Evolutionary conservation across 2,329 filamentous ascomycete genomes (phyloP).

Genomic region (Phoma sp.): DNA sequence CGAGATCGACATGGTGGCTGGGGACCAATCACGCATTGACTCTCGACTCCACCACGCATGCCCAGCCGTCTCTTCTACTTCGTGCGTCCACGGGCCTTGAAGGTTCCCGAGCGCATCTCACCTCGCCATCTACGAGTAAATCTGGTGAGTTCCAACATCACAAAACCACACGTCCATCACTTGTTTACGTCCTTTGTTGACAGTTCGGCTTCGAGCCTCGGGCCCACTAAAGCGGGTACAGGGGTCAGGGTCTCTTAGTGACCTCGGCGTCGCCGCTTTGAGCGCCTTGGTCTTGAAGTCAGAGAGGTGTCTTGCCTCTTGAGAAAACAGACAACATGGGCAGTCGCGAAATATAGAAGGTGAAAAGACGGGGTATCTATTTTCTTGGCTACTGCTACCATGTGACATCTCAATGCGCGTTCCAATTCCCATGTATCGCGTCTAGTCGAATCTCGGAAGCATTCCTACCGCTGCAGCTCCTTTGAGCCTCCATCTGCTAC

Average conservation of each 20-base stretch:
- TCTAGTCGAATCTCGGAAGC: slow-evolving; percentile 1
- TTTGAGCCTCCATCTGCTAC: neutral
- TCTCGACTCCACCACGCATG: slow-evolving; percentile 1
- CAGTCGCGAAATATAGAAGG: neutral
- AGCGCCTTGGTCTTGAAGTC: neutral
- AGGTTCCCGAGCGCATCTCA: neutral
- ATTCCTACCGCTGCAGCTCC: slow-evolving; percentile 6
- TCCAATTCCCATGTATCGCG: neutral
- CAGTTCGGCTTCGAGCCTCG: neutral
- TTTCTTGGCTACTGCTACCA: slow-evolving; percentile 3
- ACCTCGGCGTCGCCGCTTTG: slow-evolving; percentile 5
- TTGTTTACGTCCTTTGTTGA: slow-evolving; percentile 12
- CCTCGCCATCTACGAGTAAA: neutral
- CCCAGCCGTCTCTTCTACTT: neutral
- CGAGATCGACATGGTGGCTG: slow-evolving; percentile 9
- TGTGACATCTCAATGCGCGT: neutral
- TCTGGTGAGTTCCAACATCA: neutral
- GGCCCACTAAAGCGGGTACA: slow-evolving; percentile 12
- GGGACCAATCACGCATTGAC: slow-evolving; percentile 8
- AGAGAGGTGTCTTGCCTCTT: neutral
- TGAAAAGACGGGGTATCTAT: slow-evolving; percentile 2
- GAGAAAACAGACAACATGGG: neutral
- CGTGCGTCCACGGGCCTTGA: neutral
- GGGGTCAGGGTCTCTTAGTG: slow-evolving; percentile 6
- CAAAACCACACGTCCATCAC: neutral